phyloP scores from a whole-genome alignment of 164 flowering plant species.

The Cinnamomum micranthum region DNA sequence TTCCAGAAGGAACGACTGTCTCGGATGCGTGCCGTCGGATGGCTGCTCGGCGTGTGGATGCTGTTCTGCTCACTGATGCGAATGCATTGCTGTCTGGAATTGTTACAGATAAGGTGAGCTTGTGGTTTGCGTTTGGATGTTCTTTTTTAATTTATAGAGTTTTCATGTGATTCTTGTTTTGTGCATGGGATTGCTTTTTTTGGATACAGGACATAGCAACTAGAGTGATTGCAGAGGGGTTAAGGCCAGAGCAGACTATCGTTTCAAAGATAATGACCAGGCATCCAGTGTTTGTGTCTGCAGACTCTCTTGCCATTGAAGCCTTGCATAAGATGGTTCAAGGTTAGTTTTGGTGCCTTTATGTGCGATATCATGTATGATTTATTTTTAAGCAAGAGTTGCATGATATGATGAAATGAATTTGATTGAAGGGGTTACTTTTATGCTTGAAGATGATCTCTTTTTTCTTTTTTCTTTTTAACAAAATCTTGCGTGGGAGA shows the following conservation, averaged over 20 bases:
- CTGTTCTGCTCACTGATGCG: constrained; percentile 82
- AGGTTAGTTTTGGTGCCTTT: constrained; percentile 35
- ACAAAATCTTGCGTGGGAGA: too few species aligned
- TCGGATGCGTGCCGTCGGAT: constrained; percentile 92
- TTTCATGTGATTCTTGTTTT: background rate
- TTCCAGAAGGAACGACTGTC: constrained; percentile 90
- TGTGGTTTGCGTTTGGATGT: background rate
- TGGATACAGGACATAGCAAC: constrained; percentile 68
- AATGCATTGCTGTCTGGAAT: constrained; percentile 90
- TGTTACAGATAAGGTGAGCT: constrained; percentile 74
- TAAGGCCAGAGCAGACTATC: constrained; percentile 82
- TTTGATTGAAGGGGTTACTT: too few species aligned
- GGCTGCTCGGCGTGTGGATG: constrained; percentile 89
- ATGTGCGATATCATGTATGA: too few species aligned
- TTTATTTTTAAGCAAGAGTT: too few species aligned
- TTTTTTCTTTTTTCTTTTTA: too few species aligned
- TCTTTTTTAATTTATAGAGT: background rate
- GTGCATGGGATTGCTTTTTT: constrained; percentile 1
- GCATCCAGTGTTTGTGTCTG: constrained; percentile 82
- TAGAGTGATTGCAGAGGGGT: constrained; percentile 86
- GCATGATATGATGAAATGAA: too few species aligned
- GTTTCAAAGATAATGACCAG: constrained; percentile 91
- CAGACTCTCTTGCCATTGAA: constrained; percentile 86
- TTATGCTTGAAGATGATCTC: too few species aligned
- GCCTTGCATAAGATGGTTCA: constrained; percentile 97